Conservation (phyloP, 2,329 filamentous ascomycete genomes). For the Colletotrichum echinochloae region DNA sequence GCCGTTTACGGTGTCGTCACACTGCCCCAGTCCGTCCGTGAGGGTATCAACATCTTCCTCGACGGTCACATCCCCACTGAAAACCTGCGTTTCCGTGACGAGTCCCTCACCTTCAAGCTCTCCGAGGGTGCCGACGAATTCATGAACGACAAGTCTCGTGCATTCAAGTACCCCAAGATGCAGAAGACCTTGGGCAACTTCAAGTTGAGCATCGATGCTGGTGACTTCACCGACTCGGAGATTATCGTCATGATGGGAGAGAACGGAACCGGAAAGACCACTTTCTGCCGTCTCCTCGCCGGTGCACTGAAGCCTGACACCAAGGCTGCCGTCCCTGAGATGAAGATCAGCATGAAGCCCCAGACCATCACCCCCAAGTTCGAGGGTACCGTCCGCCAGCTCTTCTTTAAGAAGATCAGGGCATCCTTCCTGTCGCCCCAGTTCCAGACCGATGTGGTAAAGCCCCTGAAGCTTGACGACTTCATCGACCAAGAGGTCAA, state of each 20-base stretch:
- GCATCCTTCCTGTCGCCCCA: conserved; percentile 94
- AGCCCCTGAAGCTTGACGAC: conserved; percentile 98
- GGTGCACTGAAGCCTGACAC: conserved; percentile 93
- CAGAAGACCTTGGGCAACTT: conserved; percentile 93
- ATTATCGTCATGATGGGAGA: conserved; percentile 99
- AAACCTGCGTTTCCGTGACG: conserved; percentile 97
- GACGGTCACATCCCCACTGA: conserved; percentile 98
- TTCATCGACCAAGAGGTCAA: conserved; percentile 99
- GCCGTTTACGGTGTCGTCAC: conserved; percentile 98
- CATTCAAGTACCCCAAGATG: conserved; percentile 90
- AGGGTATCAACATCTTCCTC: conserved; percentile 99
- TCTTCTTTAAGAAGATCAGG: conserved; percentile 99
- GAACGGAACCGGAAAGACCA: conserved; percentile 99
- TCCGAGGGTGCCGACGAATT: conserved; percentile 91
- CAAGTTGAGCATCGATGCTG: conserved; percentile 82
- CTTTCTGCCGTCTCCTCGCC: conserved; percentile 96
- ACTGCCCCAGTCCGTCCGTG: conserved; percentile 92
- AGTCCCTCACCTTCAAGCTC: conserved; percentile 95
- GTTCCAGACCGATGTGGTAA: conserved; percentile 99
- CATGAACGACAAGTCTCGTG: conserved; percentile 83
- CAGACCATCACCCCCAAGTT: conserved; percentile 99
- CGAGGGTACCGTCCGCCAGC: conserved; percentile 92
- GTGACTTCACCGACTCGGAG: conserved; percentile 96
- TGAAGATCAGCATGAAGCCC: conserved; percentile 99
- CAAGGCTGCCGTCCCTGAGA: conserved; percentile 81